Conservation (phyloP, 176 grass and related monocot genomes). For the Zizania latifolia region DNA sequence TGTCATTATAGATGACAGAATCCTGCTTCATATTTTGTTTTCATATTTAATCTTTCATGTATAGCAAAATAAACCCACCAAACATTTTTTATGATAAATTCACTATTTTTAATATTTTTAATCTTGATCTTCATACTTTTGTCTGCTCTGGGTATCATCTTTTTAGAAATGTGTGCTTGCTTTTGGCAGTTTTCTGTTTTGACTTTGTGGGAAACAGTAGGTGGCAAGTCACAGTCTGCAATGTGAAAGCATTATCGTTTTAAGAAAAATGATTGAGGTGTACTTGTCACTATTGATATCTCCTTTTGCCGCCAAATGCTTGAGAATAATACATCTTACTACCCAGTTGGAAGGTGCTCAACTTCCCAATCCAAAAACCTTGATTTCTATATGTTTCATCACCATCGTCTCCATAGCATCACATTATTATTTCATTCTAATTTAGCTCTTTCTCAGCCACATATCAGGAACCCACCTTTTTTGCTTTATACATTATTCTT, state of each 20-base stretch:
- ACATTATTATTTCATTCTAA: not conserved
- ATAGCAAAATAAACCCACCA: not conserved
- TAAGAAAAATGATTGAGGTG: not conserved
- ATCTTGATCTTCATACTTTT: not conserved
- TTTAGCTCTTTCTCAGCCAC: no score
- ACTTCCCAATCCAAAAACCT: not conserved
- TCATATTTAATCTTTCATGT: not conserved
- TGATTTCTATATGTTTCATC: not conserved
- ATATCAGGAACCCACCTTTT: not conserved
- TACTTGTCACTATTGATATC: not conserved
- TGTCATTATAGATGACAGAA: not conserved
- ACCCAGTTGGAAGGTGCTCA: not conserved
- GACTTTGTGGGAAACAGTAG: conserved; percentile 13
- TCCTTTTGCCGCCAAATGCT: not conserved
- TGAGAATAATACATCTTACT: conserved; percentile 2
- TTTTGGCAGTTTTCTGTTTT: not conserved
- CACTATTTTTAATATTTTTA: not conserved
- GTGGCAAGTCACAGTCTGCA: not conserved
- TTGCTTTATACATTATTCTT: conserved; percentile 2
- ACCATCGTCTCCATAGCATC: not conserved
- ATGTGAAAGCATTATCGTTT: not conserved
- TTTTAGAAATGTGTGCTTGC: not conserved
- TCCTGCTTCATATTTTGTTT: not conserved
- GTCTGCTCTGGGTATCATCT: not conserved
- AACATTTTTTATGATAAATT: not conserved